Base-by-base conservation (phyloP, 176 grass and related monocot species). In the Hsuehochloa calcarea region DNA sequence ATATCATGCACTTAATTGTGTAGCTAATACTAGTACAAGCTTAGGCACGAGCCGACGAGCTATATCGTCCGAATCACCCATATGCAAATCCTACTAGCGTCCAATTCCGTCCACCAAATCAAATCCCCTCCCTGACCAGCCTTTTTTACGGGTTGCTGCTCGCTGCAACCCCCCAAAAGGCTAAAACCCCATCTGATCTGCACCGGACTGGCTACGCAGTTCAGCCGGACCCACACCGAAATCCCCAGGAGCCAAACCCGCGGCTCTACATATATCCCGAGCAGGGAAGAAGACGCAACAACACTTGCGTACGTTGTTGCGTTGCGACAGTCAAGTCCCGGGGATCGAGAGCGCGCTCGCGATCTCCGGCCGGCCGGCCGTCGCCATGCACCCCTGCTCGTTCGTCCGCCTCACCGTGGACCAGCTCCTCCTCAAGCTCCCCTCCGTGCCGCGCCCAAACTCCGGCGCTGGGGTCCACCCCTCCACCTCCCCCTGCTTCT, bases 401-500 rank as follows among this genome's bases (percentile, higher is more conserved):
- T 98, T 98, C 76, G 91, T 95, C 61, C 91, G 86, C 44, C 89
- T 98, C 40, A 94, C 88, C 37, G 87, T 98, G 46, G 96, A 96
- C 51, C 89, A 92, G 52, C 89, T 98, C 69, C 90, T 89, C 9
- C 78, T 98, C 35, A 98, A 95, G 80, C 81, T 98, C 2, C 96
- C 96, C 13, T 39, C 90, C 20, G 77, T 92, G 82, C 78, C 91
- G 43, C 88, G 84, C 82, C 78, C 84, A 6, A 86, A 47, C 64
- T 86, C 84, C 66, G 76, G 73, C 62, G 82, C 87, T 10, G 93
- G 93, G 35, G 88, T 98, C 49, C 91, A 98, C 83, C 93, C 96
- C 0, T 87, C 93, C 47, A 47, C 80, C 14, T 89, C 88, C 4
- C 93, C 96, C 20, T 96, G 96, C 84, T 99, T 99, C 93, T 95